phyloP scores from a whole-genome alignment of 495 filamentous ascomycete species.

The Cetradonia linearis region DNA sequence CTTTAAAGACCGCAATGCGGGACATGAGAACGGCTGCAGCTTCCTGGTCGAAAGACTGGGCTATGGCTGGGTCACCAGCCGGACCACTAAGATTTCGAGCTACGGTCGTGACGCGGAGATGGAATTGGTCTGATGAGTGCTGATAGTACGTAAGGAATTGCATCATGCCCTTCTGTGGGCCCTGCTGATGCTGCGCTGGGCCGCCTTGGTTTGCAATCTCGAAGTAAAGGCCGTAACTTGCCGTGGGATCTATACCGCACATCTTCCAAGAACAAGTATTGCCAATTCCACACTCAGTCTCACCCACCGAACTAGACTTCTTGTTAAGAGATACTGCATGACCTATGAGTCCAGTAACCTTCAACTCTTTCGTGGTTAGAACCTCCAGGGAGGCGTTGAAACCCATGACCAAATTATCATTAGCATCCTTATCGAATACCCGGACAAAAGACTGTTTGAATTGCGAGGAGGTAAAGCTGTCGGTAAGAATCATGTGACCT shows the following conservation, averaged over 20 bases:
- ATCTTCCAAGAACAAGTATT: constrained; percentile 99
- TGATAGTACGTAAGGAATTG: constrained; percentile 99
- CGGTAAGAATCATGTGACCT: constrained; percentile 96
- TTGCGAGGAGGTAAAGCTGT: constrained; percentile 98
- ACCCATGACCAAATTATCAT: constrained; percentile 93
- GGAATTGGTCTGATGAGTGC: constrained; percentile 90
- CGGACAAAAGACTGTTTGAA: constrained; percentile 99
- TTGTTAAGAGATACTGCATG: constrained; percentile 96
- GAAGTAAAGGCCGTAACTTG: constrained; percentile 94
- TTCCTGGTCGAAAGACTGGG: constrained; percentile 97
- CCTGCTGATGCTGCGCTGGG: constrained; percentile 73
- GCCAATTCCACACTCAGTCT: constrained; percentile 96
- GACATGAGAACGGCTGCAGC: constrained; percentile 97
- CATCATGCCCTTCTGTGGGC: constrained; percentile 87
- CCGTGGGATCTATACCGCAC: constrained; percentile 90
- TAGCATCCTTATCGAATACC: constrained; percentile 91
- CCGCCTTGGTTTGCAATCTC: constrained; percentile 94
- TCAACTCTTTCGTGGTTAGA: constrained; percentile 93
- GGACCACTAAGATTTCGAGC: constrained; percentile 86
- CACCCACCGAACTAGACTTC: constrained; percentile 92
- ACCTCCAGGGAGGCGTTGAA: constrained; percentile 98
- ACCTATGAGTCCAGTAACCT: constrained; percentile 96
- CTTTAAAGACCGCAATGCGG: constrained; percentile 96
- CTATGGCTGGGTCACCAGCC: constrained; percentile 91
- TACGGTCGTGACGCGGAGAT: constrained; percentile 90